A percentile compares a stretch with the other conserved stretches of the same genome.
Evolutionary conservation across 225 moss, liverwort and hornwort genomes (phyloP).

Genomic region (Lunularia cruciata): DNA sequence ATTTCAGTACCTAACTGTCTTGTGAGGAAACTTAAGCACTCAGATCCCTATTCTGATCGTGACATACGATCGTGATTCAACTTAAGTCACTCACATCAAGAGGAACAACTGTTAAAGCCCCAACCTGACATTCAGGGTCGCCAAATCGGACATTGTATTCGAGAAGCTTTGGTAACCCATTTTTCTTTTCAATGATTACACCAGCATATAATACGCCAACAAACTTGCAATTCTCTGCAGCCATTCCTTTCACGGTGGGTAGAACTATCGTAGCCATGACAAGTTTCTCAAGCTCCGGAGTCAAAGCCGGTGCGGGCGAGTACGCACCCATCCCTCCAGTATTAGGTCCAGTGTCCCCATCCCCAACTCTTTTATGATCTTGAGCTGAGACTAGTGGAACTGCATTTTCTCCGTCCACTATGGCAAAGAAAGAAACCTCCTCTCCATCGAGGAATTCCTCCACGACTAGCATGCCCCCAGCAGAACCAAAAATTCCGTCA

Average conservation of each 20-base stretch:
- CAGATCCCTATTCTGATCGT: too few species aligned
- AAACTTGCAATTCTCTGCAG: slow-evolving; percentile 68
- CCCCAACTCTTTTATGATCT: slow-evolving; percentile 91
- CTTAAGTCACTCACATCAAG: neutral
- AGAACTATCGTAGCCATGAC: slow-evolving; percentile 83
- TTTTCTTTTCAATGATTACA: slow-evolving; percentile 84
- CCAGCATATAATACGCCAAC: slow-evolving; percentile 85
- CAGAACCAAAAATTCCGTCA: slow-evolving; percentile 66
- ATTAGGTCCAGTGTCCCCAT: slow-evolving; percentile 87
- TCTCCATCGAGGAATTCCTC: slow-evolving; percentile 99
- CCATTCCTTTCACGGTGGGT: slow-evolving; percentile 90
- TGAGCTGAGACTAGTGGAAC: slow-evolving; percentile 81
- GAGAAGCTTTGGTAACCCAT: slow-evolving; percentile 75
- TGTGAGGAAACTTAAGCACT: too few species aligned
- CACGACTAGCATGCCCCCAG: slow-evolving; percentile 71
- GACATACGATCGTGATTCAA: too few species aligned
- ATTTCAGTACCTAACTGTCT: too few species aligned
- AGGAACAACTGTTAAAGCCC: neutral
- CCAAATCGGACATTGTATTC: slow-evolving; percentile 99
- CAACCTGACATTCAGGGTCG: slow-evolving; percentile 87
- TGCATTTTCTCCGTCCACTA: slow-evolving; percentile 84
- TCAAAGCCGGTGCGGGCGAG: slow-evolving; percentile 82
- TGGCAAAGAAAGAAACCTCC: slow-evolving; percentile 87
- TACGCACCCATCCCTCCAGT: slow-evolving; percentile 98
- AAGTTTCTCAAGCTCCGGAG: slow-evolving; percentile 51